phyloP scores from a whole-genome alignment of 2,329 filamentous ascomycete genomes.

The Epichloe amarillans region DNA sequence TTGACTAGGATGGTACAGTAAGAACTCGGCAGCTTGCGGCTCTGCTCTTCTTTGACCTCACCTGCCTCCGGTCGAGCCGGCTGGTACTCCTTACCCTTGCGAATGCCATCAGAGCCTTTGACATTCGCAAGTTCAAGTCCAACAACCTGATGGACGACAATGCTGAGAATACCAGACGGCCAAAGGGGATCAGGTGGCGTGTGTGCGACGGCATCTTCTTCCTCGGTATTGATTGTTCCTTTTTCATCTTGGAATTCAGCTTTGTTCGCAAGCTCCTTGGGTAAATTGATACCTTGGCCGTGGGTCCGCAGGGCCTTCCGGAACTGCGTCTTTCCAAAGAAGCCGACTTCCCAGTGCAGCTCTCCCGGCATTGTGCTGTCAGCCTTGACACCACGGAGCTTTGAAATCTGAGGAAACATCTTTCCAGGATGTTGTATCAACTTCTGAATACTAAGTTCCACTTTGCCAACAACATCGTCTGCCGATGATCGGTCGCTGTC shows the following conservation, averaged over 20 bases:
- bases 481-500: conserved; percentile 86
- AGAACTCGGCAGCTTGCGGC: conserved; percentile 67
- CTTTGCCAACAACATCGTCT: conserved; percentile 89
- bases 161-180: conserved; percentile 77
- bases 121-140: conserved; percentile 87
- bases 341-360: conserved; percentile 92
- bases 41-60: conserved; percentile 74
- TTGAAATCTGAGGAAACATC: conserved; percentile 83
- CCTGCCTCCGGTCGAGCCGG: conserved; percentile 71
- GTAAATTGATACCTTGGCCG: conserved; percentile 68
- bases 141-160: conserved; percentile 89
- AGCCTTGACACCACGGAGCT: conserved; percentile 67
- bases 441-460: conserved; percentile 87
- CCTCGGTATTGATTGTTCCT: conserved; percentile 53
- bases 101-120: conserved; percentile 68
- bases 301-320: conserved; percentile 73
- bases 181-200: conserved; percentile 93
- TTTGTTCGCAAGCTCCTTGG: conserved; percentile 57
- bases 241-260: conserved; percentile 75
- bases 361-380: conserved; percentile 85
- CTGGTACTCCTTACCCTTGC: conserved; percentile 77
- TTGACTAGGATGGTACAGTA: conserved; percentile 91
- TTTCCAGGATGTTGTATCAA: conserved; percentile 84
- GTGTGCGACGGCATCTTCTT: conserved; percentile 75
- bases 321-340: conserved; percentile 84